phyloP scores from a whole-genome alignment of 805 yeast species.

The Ogataea glucozyma region DNA sequence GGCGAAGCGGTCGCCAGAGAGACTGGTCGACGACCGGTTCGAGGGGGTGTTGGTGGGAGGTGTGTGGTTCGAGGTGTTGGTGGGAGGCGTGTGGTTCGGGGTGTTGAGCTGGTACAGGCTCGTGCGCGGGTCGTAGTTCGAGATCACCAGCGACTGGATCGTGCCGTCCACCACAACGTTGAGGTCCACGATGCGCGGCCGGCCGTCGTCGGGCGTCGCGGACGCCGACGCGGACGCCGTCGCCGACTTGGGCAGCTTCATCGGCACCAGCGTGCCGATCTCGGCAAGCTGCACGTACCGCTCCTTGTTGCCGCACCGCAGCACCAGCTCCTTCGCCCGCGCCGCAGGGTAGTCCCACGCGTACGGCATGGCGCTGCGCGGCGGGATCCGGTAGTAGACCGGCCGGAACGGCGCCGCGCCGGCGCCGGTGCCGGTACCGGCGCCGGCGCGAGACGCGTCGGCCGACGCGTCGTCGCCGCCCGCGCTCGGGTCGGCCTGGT shows the following conservation, averaged over 20 bases:
- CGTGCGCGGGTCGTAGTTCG: constrained; percentile 75
- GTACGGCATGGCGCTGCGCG: constrained; percentile 94
- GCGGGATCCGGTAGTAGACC: constrained; percentile 76
- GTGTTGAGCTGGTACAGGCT: constrained; percentile 69
- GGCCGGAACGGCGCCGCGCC: constrained; percentile 75
- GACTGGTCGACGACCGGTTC: too few relatives aligned
- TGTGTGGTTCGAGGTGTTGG: too few relatives aligned
- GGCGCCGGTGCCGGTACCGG: constrained; percentile 69
- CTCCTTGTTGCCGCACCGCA: constrained; percentile 71
- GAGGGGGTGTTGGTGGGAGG: too few relatives aligned
- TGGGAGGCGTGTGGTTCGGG: too few relatives aligned
- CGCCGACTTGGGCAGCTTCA: constrained; percentile 60
- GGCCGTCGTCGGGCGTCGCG: not conserved
- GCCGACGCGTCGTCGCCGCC: constrained; percentile 69
- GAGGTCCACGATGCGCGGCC: constrained; percentile 63
- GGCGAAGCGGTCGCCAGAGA: too few relatives aligned
- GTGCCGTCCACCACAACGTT: constrained; percentile 97
- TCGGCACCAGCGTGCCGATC: constrained; percentile 87
- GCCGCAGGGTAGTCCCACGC: constrained; percentile 98
- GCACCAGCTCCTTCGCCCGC: constrained; percentile 70
- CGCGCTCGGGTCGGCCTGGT: constrained; percentile 76
- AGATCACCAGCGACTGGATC: constrained; percentile 79
- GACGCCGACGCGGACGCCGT: constrained; percentile 30
- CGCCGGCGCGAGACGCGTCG: too few relatives aligned
- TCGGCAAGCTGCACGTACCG: constrained; percentile 85